phyloP scores from a whole-genome alignment of 371 early-diverging fungal species.

The Rhizopus sp. region DNA sequence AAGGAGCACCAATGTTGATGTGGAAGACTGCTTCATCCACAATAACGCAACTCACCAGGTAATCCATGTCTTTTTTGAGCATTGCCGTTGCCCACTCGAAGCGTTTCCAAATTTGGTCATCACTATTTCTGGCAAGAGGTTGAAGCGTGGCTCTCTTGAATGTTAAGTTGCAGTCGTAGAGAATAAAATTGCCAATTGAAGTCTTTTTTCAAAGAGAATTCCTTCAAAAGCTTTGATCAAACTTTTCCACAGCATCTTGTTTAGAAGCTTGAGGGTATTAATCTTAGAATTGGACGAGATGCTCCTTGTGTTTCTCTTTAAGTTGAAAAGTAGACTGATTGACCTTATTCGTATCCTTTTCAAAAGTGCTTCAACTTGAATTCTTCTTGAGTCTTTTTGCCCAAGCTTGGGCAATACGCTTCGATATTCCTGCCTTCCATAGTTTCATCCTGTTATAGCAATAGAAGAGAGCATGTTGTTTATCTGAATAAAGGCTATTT shows the following conservation, averaged over 20 bases:
- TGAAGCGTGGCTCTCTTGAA: slow-evolving; percentile 5
- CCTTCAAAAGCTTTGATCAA: slow-evolving; percentile 4
- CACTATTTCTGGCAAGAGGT: slow-evolving; percentile 1
- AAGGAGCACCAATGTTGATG: slow-evolving; percentile 3
- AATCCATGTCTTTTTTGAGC: slow-evolving; percentile 1
- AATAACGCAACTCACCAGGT: slow-evolving; percentile 1
- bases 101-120: not conserved
- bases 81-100: not conserved
- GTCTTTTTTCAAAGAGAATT: not conserved
- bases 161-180: slow-evolving; percentile 2
- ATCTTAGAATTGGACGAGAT: not conserved
- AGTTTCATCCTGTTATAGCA: slow-evolving; percentile 3
- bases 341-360: not conserved
- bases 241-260: slow-evolving; percentile 5
- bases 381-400: not conserved
- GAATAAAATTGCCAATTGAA: slow-evolving; percentile 2
- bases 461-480: slow-evolving; percentile 1
- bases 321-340: not conserved
- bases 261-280: not conserved
- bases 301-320: slow-evolving; percentile 2
- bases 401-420: not conserved
- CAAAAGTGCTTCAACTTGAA: too few species aligned
- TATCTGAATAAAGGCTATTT: slow-evolving; percentile 1
- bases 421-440: not conserved
- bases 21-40: slow-evolving; percentile 9